phyloP scores from a whole-genome alignment of 371 early-diverging fungal species.

The Mucor mucedo region DNA sequence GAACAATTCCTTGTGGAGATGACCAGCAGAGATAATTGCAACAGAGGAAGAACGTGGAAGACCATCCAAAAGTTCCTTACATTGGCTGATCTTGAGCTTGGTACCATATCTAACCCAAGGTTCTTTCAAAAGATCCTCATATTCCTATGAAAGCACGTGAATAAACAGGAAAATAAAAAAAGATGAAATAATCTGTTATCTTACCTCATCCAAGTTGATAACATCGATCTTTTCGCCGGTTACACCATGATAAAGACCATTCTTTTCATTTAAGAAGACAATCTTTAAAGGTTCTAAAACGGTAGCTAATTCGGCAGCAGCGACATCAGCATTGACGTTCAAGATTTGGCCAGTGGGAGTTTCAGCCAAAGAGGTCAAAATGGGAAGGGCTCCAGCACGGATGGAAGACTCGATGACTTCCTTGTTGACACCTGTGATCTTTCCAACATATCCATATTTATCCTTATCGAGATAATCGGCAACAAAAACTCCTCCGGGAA shows the following conservation, averaged over 20 bases:
- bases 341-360: conserved; percentile 95
- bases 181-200: conserved; percentile 9
- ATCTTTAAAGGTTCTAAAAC: conserved; percentile 96
- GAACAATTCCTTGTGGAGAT: conserved; percentile 95
- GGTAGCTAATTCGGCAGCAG: conserved; percentile 94
- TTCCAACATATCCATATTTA: conserved; percentile 92
- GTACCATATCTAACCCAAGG: conserved; percentile 97
- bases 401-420: conserved; percentile 90
- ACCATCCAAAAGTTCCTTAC: conserved; percentile 92
- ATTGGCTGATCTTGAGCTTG: conserved; percentile 93
- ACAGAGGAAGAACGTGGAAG: conserved; percentile 95
- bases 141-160: conserved; percentile 45
- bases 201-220: conserved; percentile 95
- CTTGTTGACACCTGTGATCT: conserved; percentile 88
- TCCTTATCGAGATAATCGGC: conserved; percentile 94
- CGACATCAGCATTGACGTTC: conserved; percentile 98
- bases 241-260: conserved; percentile 90
- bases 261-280: conserved; percentile 95
- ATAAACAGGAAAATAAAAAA: neutral
- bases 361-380: conserved; percentile 94
- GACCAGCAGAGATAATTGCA: conserved; percentile 95
- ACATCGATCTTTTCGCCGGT: conserved; percentile 92
- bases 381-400: conserved; percentile 92
- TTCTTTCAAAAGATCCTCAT: conserved; percentile 85
- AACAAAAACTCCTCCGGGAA: conserved; percentile 93